Evolutionary conservation across 2,329 filamentous ascomycete species (phyloP).

Genomic region (Thielaviopsis musarum): DNA sequence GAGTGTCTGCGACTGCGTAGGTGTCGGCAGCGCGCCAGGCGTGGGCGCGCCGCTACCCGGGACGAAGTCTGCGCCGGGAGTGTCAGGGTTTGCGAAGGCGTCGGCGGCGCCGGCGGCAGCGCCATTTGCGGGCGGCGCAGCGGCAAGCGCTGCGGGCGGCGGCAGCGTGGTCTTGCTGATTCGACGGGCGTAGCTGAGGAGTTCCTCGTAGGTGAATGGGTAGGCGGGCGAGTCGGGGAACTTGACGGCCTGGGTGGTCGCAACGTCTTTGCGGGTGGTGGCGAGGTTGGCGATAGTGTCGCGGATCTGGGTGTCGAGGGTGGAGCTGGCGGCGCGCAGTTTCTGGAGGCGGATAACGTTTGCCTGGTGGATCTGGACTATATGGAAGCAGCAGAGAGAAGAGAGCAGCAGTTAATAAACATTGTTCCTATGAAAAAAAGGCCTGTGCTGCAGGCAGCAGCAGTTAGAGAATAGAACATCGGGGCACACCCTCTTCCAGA

Average conservation of each 20-base stretch:
- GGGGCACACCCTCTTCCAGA: slow-evolving; percentile 41
- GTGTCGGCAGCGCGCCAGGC: slow-evolving; percentile 12
- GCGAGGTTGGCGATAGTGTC: slow-evolving; percentile 54
- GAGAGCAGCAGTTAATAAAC: neutral
- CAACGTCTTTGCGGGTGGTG: slow-evolving; percentile 55
- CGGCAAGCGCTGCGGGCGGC: slow-evolving; percentile 24
- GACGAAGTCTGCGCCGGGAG: slow-evolving; percentile 20
- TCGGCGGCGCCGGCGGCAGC: slow-evolving; percentile 17
- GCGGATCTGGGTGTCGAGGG: slow-evolving; percentile 56
- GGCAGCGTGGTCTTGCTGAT: slow-evolving; percentile 70
- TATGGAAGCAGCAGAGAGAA: neutral
- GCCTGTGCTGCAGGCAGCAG: no score
- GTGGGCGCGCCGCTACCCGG: slow-evolving; percentile 18
- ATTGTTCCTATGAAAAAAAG: no score
- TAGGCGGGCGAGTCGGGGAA: slow-evolving; percentile 35
- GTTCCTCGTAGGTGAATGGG: slow-evolving; percentile 50
- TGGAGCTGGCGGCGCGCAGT: slow-evolving; percentile 47
- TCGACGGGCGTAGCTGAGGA: slow-evolving; percentile 60
- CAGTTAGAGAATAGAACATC: neutral
- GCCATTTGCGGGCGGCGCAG: slow-evolving; percentile 25
- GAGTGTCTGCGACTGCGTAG: slow-evolving; percentile 16
- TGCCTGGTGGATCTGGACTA: slow-evolving; percentile 58
- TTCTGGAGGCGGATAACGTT: slow-evolving; percentile 53
- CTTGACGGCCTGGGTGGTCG: slow-evolving; percentile 40
- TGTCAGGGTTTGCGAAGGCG: slow-evolving; percentile 18